Percentiles rank a stretch among this genome's conserved stretches.
phyloP scores from a whole-genome alignment of 345 rosid species.

The Brassica rapa region DNA sequence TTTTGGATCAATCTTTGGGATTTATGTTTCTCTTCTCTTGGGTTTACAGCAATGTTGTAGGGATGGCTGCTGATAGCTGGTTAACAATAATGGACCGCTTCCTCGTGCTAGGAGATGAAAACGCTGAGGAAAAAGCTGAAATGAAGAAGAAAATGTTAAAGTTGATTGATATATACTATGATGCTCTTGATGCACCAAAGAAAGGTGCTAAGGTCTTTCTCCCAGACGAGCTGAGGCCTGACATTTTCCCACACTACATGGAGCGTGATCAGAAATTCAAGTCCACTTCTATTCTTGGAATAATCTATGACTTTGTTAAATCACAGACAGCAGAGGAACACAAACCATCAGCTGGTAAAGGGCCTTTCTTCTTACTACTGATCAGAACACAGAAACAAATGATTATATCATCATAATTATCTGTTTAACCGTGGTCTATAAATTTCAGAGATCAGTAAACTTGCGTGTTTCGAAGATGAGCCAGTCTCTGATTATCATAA shows the following conservation, averaged over 20 bases:
- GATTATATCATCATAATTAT: neutral
- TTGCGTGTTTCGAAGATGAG: conserved; percentile 45
- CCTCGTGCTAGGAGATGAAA: conserved; percentile 48
- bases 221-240: conserved; percentile 50
- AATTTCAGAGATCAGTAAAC: conserved; percentile 53
- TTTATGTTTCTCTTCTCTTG: conserved; percentile 19
- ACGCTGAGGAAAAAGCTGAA: conserved; percentile 40
- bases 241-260: conserved; percentile 64
- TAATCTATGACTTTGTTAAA: conserved; percentile 55
- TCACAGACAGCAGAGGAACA: conserved; percentile 33
- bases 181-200: conserved; percentile 84
- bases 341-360: conserved; percentile 45
- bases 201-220: conserved; percentile 53
- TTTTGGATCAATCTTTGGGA: neutral
- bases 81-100: conserved; percentile 68
- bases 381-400: neutral
- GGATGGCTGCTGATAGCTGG: conserved; percentile 78
- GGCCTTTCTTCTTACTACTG: neutral
- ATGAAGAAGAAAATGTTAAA: conserved; percentile 46
- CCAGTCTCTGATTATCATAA: conserved; percentile 16
- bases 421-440: neutral
- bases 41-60: conserved; percentile 53
- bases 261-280: conserved; percentile 43
- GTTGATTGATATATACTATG: conserved; percentile 64
- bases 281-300: conserved; percentile 69